Evolutionary conservation across 371 early-diverging fungal species (phyloP).

Genomic region (Mortierella sp.): DNA sequence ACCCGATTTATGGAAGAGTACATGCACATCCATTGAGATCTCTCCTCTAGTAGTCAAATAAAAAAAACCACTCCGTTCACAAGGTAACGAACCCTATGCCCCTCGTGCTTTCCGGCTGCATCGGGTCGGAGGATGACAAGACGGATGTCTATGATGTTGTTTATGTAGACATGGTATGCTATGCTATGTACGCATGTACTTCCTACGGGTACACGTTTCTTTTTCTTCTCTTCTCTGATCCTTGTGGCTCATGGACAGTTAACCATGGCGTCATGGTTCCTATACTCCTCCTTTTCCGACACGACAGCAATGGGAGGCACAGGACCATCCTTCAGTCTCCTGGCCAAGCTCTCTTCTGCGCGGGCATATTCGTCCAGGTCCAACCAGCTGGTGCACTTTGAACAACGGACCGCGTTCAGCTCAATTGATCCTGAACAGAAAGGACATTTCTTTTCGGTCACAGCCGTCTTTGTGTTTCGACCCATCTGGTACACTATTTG

Average conservation of each 20-base stretch:
- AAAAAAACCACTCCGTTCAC: not conserved
- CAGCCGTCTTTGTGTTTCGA: slow-evolving; percentile 19
- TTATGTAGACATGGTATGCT: not conserved
- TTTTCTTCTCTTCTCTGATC: not conserved
- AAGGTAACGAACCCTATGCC: not conserved
- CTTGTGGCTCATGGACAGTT: not conserved
- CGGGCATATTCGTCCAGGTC: slow-evolving; percentile 48
- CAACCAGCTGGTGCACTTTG: slow-evolving; percentile 46
- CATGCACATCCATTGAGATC: not conserved
- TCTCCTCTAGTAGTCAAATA: not conserved
- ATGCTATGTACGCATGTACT: not conserved
- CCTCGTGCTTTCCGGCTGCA: not conserved
- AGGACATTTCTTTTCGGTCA: slow-evolving; percentile 43
- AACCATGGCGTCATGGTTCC: not conserved
- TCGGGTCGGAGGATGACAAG: no score
- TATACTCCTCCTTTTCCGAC: not conserved
- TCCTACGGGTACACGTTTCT: no score
- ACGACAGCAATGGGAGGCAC: not conserved
- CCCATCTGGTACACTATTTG: slow-evolving; percentile 44
- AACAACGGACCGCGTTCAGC: slow-evolving; percentile 31
- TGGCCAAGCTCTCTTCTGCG: slow-evolving; percentile 14
- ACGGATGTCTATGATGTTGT: no score
- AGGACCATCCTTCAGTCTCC: not conserved
- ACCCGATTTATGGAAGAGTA: not conserved
- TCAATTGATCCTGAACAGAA: slow-evolving; percentile 34